Evolutionary conservation across 2,329 filamentous ascomycete genomes (phyloP), one percentile per base, ranked within the genome.

Genomic region (Talaromyces sp.): DNA sequence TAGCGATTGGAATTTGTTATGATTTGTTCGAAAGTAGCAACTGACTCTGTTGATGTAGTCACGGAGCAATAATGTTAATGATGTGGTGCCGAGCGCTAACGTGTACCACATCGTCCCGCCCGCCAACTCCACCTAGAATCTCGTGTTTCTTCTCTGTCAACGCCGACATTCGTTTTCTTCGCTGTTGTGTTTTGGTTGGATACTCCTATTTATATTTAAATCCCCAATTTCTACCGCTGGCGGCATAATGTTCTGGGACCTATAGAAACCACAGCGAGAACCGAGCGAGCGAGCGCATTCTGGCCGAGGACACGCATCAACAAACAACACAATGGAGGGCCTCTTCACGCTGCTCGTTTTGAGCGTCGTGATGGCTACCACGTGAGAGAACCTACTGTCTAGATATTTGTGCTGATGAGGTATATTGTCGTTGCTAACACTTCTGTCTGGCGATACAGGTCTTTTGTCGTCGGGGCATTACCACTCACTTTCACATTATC

Each of bases 401-500:
- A 12, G 19, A n/a, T 52, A 51, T 50, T 29, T 29, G 3, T n/a
- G 14, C 48, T 29, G 19, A 29, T 4, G 14, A 12, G 19, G 21
- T 29, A 26, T n/a, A 12, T 17, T 10, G 24, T 43, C 31, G 6
- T 46, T 53, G 57, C 43, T 54, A 32, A 59, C 46, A n/a, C 26
- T 17, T 50, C 21, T 24, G 24, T 38, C 46, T 17, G 19, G 54
- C 57, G 29, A 57, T 26, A 54, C 73, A 97, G 93, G 69, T 97
- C 94, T 61, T 97, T 97, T 74, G 83, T 96, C 59, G 92, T 93
- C 67, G 94, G 94, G 76, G 89, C 91, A 66, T 81, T 99, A 65
- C 94, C 94, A 41, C 82, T 99, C 56, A 92, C 91, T 61, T 90
- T 99, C 80, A 85, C 88, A 60, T 83, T 99, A 27, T 93, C 92